A percentile compares a stretch with the other conserved stretches of the same genome.
phyloP scores from a whole-genome alignment of 352 stramenopile species.

The Phytopythium litorale region DNA sequence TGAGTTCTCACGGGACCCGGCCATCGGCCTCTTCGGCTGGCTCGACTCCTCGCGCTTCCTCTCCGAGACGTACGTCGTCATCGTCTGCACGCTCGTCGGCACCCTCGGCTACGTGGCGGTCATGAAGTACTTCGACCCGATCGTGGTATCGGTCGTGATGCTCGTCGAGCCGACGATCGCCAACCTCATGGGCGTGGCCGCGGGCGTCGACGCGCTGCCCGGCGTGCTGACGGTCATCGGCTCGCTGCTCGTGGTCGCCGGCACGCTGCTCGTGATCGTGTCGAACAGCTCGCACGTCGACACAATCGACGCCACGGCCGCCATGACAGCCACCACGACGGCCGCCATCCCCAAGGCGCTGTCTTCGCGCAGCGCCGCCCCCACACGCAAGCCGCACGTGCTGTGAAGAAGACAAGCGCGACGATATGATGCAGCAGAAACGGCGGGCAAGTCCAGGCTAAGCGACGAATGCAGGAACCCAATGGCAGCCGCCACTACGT shows the following conservation, averaged over 20 bases:
- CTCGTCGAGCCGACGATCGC: conserved; percentile 85
- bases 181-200: conserved; percentile 64
- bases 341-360: conserved; percentile 35
- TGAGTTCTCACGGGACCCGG: conserved; percentile 63
- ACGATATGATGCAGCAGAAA: not conserved
- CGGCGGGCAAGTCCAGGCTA: not conserved
- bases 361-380: conserved; percentile 18
- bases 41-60: conserved; percentile 55
- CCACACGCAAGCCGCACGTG: not conserved
- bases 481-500: not conserved
- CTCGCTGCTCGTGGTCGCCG: conserved; percentile 61
- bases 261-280: conserved; percentile 66
- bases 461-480: not conserved
- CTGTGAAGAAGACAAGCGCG: not conserved
- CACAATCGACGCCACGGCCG: conserved; percentile 79
- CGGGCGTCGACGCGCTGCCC: conserved; percentile 74
- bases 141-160: conserved; percentile 88
- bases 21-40: conserved; percentile 85
- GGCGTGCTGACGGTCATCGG: conserved; percentile 63
- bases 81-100: conserved; percentile 84
- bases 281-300: conserved; percentile 75
- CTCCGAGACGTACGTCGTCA: conserved; percentile 79
- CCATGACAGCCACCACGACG: conserved; percentile 50
- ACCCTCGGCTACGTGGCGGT: conserved; percentile 85
- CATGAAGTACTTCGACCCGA: conserved; percentile 91